Conservation (phyloP, 2,329 filamentous ascomycete genomes). For the Aspergillus nomiae region DNA sequence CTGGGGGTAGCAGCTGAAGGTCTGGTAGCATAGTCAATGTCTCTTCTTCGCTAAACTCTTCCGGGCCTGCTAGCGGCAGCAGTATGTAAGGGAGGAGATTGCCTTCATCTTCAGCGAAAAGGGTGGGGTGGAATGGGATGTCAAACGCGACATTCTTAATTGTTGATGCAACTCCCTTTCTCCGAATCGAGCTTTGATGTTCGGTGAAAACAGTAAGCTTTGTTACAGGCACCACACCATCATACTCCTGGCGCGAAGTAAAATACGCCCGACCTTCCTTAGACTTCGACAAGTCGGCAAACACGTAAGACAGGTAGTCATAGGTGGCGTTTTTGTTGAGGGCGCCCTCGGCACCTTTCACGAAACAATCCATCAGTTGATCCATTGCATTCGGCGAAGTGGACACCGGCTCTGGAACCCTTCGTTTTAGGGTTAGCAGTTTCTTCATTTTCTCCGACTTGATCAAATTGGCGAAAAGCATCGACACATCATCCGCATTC, state of each 20-base stretch:
- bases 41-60: conserved; percentile 88
- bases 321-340: conserved; percentile 86
- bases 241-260: conserved; percentile 71
- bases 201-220: conserved; percentile 96
- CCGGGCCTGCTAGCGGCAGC: conserved; percentile 81
- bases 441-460: conserved; percentile 75
- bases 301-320: conserved; percentile 91
- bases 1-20: conserved; percentile 82
- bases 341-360: conserved; percentile 79
- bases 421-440: conserved; percentile 68
- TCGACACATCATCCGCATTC: conserved; percentile 81
- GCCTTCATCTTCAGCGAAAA: conserved; percentile 71
- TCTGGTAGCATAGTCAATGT: conserved; percentile 84
- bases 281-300: conserved; percentile 88
- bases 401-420: conserved; percentile 68
- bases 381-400: conserved; percentile 77
- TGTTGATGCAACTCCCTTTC: conserved; percentile 92
- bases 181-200: conserved; percentile 77
- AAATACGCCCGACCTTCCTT: conserved; percentile 75
- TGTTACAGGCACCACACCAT: conserved; percentile 80
- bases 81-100: conserved; percentile 87
- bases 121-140: conserved; percentile 67
- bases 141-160: conserved; percentile 95
- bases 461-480: conserved; percentile 89
- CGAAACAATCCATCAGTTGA: conserved; percentile 93